Base-by-base conservation (phyloP, 192 early-diverging fungal genomes). In the Coemansia sp. region DNA sequence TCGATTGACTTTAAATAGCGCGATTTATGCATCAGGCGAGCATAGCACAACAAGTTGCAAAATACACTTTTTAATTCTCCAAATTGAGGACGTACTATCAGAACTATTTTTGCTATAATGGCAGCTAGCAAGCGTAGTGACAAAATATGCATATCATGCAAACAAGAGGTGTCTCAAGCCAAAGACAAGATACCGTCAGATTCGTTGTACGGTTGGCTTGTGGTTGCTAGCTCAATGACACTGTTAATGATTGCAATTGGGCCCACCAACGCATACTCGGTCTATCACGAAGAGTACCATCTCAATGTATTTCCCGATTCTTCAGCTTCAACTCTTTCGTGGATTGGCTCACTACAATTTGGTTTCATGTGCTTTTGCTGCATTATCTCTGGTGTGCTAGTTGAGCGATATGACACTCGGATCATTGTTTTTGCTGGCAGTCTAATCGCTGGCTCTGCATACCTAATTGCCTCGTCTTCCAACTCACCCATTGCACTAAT, bases 401-500 rank as follows among this genome's bases (percentile, higher is more conserved):
- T 45, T 9, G 78, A 81, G 47, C 62, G 59, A 5, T 62, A 58
- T 24, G 62, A 63, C 6, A 22, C 65, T 19, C 52, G 63, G 16
- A 9, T 67, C 3, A 49, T 75, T 3, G 37, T 54, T 23, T 11
- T 38, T 26, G 29, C 54, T 0, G 73, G 78, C 0, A 52, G 60
- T 14, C n/a, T 75, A 10, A 16, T 68, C 4, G 20, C 69, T 0
- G 71, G 66, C 1, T 12, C 62, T 10, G 51, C 68, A 47, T 29
- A 71, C 18, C 18, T 81, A 3, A 47, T 61, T 18, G 72, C 78
- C 0, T 75, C 73, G 4, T 43, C 60, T 5, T 68, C 72, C 57
- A 70, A 53, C 3, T 18, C 76, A 48, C 68, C 87, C 0, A 84
- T 84, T 75, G 85, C 87, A 13, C 65, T 93, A 7, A 78, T 89